These are phyloP conservation scores for Eustoma russellianum DNA, from an alignment of 257 asterid species.

Conservation along the genomic window DNA sequence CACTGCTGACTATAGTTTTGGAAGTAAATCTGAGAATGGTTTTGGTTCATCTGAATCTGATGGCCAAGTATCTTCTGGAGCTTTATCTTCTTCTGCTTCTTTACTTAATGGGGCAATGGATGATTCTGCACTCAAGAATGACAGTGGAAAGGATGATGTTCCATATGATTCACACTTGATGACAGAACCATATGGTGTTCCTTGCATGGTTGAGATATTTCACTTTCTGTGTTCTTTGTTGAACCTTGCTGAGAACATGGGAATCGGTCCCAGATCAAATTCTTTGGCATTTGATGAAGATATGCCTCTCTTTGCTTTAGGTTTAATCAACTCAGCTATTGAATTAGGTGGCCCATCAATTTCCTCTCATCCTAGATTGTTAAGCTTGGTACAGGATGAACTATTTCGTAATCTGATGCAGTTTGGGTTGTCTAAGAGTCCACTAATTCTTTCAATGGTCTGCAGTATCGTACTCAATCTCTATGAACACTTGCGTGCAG, in stretches of 20 bases:
- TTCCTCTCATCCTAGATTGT: constrained; percentile 61
- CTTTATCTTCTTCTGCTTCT: constrained; percentile 37
- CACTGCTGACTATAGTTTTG: constrained; percentile 42
- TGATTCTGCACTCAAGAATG: constrained; percentile 39
- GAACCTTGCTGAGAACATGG: constrained; percentile 68
- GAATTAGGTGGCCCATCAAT: constrained; percentile 86
- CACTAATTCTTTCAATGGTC: constrained; percentile 89
- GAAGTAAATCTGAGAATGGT: constrained; percentile 64
- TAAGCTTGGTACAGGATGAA: constrained; percentile 91
- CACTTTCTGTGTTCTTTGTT: constrained; percentile 86
- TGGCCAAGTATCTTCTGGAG: constrained; percentile 50
- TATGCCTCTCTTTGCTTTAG: constrained; percentile 80
- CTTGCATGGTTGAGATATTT: constrained; percentile 94
- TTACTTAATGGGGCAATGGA: constrained; percentile 41
- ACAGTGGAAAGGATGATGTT: constrained; percentile 64
- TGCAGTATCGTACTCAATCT: constrained; percentile 87
- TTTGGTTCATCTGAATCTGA: constrained; percentile 46
- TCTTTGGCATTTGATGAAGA: constrained; percentile 88
- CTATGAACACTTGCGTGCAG: constrained; percentile 71
- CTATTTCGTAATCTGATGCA: constrained; percentile 86
- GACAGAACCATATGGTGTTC: constrained; percentile 91
- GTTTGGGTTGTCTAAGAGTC: constrained; percentile 84
- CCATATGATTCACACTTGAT: constrained; percentile 69
- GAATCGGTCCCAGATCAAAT: constrained; percentile 75
- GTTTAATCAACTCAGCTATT: constrained; percentile 87